Percentiles rank a stretch among this genome's conserved stretches.
These are phyloP conservation scores for Aspergillus oerlinghausenensis DNA, from an alignment of 2,329 filamentous ascomycete species.

Conservation along the genomic window DNA sequence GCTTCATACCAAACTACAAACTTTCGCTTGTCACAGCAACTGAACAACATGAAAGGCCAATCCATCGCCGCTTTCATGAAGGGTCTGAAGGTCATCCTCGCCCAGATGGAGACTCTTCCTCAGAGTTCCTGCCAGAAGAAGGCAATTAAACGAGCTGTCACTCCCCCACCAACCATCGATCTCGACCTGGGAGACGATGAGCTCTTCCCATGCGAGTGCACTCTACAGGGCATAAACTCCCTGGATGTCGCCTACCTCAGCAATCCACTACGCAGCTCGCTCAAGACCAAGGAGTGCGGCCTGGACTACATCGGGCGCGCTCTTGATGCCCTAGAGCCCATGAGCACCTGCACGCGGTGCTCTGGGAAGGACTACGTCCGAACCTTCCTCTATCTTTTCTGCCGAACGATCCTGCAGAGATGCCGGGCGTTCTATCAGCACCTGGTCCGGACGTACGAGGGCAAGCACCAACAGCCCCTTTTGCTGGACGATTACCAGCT, in stretches of 20 bases:
- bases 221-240: not conserved
- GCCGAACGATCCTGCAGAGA: not conserved
- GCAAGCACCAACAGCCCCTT: not conserved
- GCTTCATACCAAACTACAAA: not conserved
- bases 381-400: constrained; percentile 1
- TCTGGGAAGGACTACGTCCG: not conserved
- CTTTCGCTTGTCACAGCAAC: not conserved
- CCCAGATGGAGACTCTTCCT: not conserved
- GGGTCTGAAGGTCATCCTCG: not conserved
- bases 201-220: not conserved
- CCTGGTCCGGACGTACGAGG: not conserved
- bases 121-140: not conserved
- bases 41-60: not conserved
- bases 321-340: constrained; percentile 1
- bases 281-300: constrained; percentile 2
- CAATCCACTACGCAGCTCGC: not conserved
- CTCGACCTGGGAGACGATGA: not conserved
- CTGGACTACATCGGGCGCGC: not conserved
- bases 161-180: not conserved
- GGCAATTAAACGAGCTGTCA: not conserved
- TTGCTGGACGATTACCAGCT: not conserved
- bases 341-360: constrained; percentile 6
- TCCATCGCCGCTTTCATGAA: not conserved
- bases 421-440: constrained; percentile 3
- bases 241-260: not conserved